Base-by-base conservation (phyloP, 495 filamentous ascomycete species). In the Podospora bellae-mahoneyi region DNA sequence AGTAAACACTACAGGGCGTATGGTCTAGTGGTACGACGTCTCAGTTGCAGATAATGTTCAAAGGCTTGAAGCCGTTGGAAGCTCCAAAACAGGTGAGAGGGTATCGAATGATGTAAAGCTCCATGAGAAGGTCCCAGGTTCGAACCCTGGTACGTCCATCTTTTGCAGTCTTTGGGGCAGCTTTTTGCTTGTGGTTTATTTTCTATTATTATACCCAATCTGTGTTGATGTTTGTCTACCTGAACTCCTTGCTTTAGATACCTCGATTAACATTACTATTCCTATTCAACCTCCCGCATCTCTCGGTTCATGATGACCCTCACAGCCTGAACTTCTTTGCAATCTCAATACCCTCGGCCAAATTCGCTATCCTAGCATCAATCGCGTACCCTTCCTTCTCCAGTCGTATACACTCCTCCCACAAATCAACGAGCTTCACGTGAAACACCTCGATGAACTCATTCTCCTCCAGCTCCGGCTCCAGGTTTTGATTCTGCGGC, bases 371-470 rank as follows among this genome's bases (percentile, higher is more conserved):
- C 30, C 93, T 83, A 4, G 93, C 92, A 81, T 97, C 93, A 72
- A 96, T 92, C 4, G 91, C 93, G 75, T 87, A 93, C 0, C 93
- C 93, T 66, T 92, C 81, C 16, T 79, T 79, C 72, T 96, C 92
- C 30, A 93, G 79, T 62, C 77, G 84, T 79, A 86, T 86, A 73
- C 89, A 88, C 75, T 90, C 90, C 2, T 78, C 82, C 78, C 87
- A 93, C 19, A 97, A 76, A 32, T 84, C 79, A 63, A 77, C 83
- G 53, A 97, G 76, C 19, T 87, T 89, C 0, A 92, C 81, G 15
- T 85, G 87, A 72, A 96, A 97, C 30, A 88, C 89, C 77, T 96
- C 92, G 69, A 97, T 97, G 76, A 95, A 95, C 74, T 96, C 93
- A 73, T 91, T 91, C 56, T 95, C 92, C 66, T 97, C 93, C 2